Base-by-base conservation (phyloP, 2,329 filamentous ascomycete genomes). In the Calonectria crousiana region DNA sequence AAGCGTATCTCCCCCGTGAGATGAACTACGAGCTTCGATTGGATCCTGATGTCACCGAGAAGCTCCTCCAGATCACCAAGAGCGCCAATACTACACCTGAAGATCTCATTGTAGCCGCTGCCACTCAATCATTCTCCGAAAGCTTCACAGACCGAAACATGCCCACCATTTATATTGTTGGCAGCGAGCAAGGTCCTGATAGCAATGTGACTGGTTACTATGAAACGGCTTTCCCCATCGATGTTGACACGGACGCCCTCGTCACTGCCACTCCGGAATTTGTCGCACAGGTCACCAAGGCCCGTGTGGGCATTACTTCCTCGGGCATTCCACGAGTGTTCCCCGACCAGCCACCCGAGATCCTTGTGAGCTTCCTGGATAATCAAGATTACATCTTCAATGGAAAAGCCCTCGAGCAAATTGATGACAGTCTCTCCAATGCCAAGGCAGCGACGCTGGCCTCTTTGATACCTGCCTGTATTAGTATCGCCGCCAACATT, bases 11-110 rank as follows among this genome's bases (percentile, higher is more conserved):
- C 3, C 56, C 56, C 6, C 56, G 56, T 13, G 56, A 62, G 34
- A 62, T 62, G 56, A 62, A 62, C 56, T 62, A 62, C 16, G 56
- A 62, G 36, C 56, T 62, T 20, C 56, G 56, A 16, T 26, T 62
- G 14, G 56, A 62, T 20, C 56, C 56, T 13, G 56, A 62, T 26
- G 56, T 62, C 10, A 62, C 56, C 6, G 56, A 62, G 23, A 62
- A 62, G 23, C 56, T 62, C 4, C 34, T 62, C 8, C 56, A 62
- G 34, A 62, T 62, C 13, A 62, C 56, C 14, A 62, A 62, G 34
- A 62, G 56, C 10, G 56, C 56, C 23, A 62, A 62, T 4, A 62
- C 56, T 3, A 62, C 56, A 1, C 56, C 56, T 20, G 34, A 23
- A 5, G 56, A 62, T 28, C 56, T 62, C 8, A 62, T 62, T 28